A percentile compares a stretch with the other conserved stretches of the same genome.
Conservation (phyloP, 2,329 filamentous ascomycete species). For the Fusarium sp. region DNA sequence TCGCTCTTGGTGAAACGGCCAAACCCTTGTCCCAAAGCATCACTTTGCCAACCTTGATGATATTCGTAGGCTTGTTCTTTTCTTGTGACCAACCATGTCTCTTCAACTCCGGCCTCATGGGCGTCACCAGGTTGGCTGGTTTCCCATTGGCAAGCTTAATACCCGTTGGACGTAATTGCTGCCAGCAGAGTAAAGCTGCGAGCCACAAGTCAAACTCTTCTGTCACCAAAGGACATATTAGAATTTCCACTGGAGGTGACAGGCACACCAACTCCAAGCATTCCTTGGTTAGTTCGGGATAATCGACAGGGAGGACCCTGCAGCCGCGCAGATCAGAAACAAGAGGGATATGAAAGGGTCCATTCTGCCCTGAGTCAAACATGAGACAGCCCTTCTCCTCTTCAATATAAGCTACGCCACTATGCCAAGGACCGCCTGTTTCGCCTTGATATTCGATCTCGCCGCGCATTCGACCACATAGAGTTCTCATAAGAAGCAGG, state of each 20-base stretch:
- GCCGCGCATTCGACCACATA: conserved; percentile 83
- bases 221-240: conserved; percentile 69
- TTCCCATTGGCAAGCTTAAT: conserved; percentile 61
- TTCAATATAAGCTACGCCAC: conserved; percentile 80
- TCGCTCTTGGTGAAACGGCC: conserved; percentile 62
- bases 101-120: conserved; percentile 54
- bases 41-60: conserved; percentile 95
- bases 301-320: conserved; percentile 67
- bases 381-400: conserved; percentile 78
- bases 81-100: conserved; percentile 51
- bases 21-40: conserved; percentile 87
- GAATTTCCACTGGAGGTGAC: conserved; percentile 66
- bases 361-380: conserved; percentile 75
- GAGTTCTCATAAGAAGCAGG: conserved; percentile 77
- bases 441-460: conserved; percentile 77
- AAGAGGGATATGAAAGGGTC: conserved; percentile 71
- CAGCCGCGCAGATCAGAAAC: conserved; percentile 81
- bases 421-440: conserved; percentile 69
- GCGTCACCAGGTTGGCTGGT: conserved; percentile 44
- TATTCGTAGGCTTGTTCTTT: conserved; percentile 61
- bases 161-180: conserved; percentile 72
- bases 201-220: conserved; percentile 82
- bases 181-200: conserved; percentile 83
- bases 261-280: conserved; percentile 65
- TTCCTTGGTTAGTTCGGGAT: conserved; percentile 53